Evolutionary conservation across 2,329 filamentous ascomycete species (phyloP), one percentile per base, ranked within the genome.

Genomic region (Chrysoporthe deuterocubensis): DNA sequence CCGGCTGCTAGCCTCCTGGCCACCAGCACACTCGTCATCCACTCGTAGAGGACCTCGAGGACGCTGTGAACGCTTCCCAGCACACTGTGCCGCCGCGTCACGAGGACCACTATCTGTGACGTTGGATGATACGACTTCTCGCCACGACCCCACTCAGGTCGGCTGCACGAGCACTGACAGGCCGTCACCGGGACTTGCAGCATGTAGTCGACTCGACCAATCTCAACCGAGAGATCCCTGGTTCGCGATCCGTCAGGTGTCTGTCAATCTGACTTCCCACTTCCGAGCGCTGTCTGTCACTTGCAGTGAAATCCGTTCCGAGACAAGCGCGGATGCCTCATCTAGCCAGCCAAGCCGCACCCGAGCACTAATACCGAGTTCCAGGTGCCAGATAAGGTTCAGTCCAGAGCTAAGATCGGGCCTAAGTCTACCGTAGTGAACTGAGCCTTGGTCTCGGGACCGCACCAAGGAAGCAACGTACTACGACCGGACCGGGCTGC

Each of bases 401-500:
- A 32, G 32, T 61, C 58, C 58, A 61, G 21, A 32, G 34, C 21
- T 62, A 40, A n/a, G 43, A 43, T 52, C 9, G 34, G n/a, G 44
- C 46, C 21, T 54, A 54, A 18, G 14, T 54, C 46, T 26, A 43
- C n/a, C 9, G 44, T 54, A 14, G 26, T 54, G 48, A 26, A 32
- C 43, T 50, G 42, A 48, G 58, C 56, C 32, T 37, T 44, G n/a
- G 44, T n/a, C 37, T 61, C 56, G 56, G 54, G 63, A 59, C 63
- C 32, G 54, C 8, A 44, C 32, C 32, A n/a, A 62, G 57, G 54
- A 44, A 46, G 26, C 58, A 40, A 43, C 44, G n/a, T 48, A 40
- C 21, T 34, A 21, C 7, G 8, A 2, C 57, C 34, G 64, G 42
- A 44, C 59, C 64, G 64, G 56, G 56, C 34, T 64, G 62, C 61